phyloP scores from a whole-genome alignment of 768 basidiomycete species.

The Epithele typhae region DNA sequence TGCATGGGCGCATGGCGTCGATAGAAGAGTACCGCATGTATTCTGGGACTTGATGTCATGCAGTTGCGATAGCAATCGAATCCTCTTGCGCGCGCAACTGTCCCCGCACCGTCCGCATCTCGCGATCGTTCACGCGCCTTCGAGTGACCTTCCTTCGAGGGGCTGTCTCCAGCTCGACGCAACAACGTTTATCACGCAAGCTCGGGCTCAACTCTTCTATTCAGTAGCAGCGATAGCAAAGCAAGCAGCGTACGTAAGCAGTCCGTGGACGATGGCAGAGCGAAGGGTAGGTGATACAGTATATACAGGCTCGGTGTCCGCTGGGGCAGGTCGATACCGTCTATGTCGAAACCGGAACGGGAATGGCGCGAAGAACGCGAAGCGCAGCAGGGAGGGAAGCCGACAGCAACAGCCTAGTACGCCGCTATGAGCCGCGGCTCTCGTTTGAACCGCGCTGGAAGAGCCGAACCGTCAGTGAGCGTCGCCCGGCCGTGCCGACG shows the following conservation, averaged over 20 bases:
- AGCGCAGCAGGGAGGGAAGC: not conserved
- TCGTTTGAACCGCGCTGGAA: constrained; percentile 9
- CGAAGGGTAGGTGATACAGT: not conserved
- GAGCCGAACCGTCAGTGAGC: not conserved
- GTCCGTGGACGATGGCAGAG: not conserved
- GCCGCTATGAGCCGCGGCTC: constrained; percentile 10
- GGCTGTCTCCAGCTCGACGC: too few relatives aligned
- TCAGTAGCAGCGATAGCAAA: not conserved
- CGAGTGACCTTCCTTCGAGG: too few relatives aligned
- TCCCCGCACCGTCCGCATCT: too few relatives aligned
- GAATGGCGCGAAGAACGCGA: not conserved
- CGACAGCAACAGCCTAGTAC: constrained; percentile 3
- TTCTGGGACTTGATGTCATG: too few relatives aligned
- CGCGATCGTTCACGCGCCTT: too few relatives aligned
- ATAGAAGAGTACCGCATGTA: too few relatives aligned
- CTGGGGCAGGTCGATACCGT: not conserved
- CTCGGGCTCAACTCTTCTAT: too few relatives aligned
- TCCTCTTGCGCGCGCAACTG: too few relatives aligned
- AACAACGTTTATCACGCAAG: too few relatives aligned
- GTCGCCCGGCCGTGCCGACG: not conserved
- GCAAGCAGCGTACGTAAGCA: not conserved
- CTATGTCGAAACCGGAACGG: not conserved
- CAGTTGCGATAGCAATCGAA: too few relatives aligned
- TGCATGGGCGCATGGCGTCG: too few relatives aligned
- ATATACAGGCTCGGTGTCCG: not conserved